phyloP scores from a whole-genome alignment of 2,329 filamentous ascomycete species.

The Corynespora cassiicola region DNA sequence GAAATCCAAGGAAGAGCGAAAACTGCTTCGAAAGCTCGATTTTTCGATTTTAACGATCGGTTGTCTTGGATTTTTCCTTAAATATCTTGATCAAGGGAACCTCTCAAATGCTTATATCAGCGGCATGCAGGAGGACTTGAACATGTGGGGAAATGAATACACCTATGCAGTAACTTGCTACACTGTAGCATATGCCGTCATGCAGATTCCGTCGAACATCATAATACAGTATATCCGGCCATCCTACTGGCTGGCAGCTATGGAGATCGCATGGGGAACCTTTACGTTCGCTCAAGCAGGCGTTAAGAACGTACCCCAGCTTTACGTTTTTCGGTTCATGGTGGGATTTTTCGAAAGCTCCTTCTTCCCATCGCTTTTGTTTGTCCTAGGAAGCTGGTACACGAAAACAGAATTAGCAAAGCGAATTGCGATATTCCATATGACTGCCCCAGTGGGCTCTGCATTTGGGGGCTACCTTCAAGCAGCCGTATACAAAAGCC shows the following conservation, averaged over 20 bases:
- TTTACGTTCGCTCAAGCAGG: slow-evolving; percentile 35
- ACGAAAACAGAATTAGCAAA: slow-evolving; percentile 3
- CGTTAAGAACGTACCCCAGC: slow-evolving; percentile 28
- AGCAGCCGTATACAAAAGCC: slow-evolving; percentile 59
- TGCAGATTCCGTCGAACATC: slow-evolving; percentile 40
- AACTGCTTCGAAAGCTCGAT: slow-evolving; percentile 57
- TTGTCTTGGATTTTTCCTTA: slow-evolving; percentile 14
- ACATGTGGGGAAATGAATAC: slow-evolving; percentile 5
- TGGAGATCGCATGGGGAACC: slow-evolving; percentile 37
- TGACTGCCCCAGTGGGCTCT: too few relatives aligned
- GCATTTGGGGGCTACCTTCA: slow-evolving; percentile 64
- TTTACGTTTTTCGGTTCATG: slow-evolving; percentile 38
- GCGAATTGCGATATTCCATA: too few relatives aligned
- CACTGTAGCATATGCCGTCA: slow-evolving; percentile 28
- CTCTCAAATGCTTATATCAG: slow-evolving; percentile 16
- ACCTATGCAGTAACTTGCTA: slow-evolving; percentile 10
- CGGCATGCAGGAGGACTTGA: slow-evolving; percentile 19
- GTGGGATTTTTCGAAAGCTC: slow-evolving; percentile 11
- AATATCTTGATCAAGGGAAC: slow-evolving; percentile 12
- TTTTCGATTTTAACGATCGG: slow-evolving; percentile 52
- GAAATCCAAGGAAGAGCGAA: slow-evolving; percentile 51
- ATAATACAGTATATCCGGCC: slow-evolving; percentile 37
- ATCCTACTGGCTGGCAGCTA: slow-evolving; percentile 37
- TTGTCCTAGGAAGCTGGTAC: slow-evolving; percentile 5
- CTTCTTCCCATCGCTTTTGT: slow-evolving; percentile 1